Evolutionary conservation across 805 yeast genomes (phyloP), one percentile per base, ranked within the genome.

Genomic region (Metschnikowia continentalis): DNA sequence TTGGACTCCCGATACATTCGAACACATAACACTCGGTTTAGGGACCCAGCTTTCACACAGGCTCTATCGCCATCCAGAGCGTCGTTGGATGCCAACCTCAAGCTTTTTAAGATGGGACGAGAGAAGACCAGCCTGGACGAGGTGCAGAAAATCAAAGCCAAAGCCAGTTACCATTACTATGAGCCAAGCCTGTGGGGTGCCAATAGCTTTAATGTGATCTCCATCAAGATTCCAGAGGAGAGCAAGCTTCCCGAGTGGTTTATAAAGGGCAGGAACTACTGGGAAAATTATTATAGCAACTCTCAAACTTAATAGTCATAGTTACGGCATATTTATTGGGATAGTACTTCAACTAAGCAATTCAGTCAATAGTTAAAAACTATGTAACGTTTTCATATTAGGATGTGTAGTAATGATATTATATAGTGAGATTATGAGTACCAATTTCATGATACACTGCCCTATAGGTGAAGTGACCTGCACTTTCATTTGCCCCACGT

Each of bases 201-300:
- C 55, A 71, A 67, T 42, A 69, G 69, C 54, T 72, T 71, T n/a
- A 68, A 71, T 15, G 62, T 64, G 32, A 67, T 79, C 37, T 70
- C 68, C 56, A 61, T 82, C 48, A 71, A 70, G 46, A 73, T 87
- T 6, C 96, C 96, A 0, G 70, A 76, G 7, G 90, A 83, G 46
- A 67, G 73, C 11, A 71, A 76, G 38, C 71, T 90, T n/a, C 96
- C 96, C 0, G 70, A 63, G 1, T 90, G 97, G 97, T 88, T 88
- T 59, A 71, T 71, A 19, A 65, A 69, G 32, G 87, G 86, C 51
- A 66, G 91, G 52, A 78, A 82, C 53, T 61, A 71, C 48, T 88
- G 92, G 95, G 90, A 86, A 57, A 67, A 65, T 43, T 40, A 19
- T 10, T 22, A 44, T 14, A 19, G 43, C 32, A 32, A 13, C 32